Evolutionary conservation across 352 stramenopile genomes (phyloP).

Genomic region (Phytophthora quininea): DNA sequence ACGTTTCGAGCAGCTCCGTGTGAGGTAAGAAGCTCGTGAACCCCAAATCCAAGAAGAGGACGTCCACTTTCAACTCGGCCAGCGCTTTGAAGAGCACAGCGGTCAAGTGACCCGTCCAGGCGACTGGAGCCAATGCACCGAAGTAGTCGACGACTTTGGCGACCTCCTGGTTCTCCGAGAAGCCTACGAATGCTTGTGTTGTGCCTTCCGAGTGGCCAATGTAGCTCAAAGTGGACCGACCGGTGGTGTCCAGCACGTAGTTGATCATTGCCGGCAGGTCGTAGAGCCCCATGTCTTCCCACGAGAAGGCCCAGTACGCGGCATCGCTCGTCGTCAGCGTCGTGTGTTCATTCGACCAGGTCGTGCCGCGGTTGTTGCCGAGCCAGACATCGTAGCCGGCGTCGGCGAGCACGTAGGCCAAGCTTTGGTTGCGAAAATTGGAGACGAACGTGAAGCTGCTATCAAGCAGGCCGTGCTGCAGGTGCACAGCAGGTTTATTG

Average conservation of each 20-base stretch:
- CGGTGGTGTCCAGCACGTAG: conserved; percentile 44
- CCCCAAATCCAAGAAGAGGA: conserved; percentile 40
- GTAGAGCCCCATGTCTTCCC: conserved; percentile 53
- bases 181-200: conserved; percentile 58
- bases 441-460: conserved; percentile 56
- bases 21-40: conserved; percentile 44
- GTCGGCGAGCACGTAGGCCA: conserved; percentile 57
- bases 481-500: conserved; percentile 55
- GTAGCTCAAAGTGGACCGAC: conserved; percentile 51
- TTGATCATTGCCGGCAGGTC: conserved; percentile 60
- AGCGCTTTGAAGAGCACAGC: conserved; percentile 41
- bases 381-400: conserved; percentile 65
- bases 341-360: conserved; percentile 53
- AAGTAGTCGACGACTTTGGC: conserved; percentile 55
- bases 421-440: conserved; percentile 57
- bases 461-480: conserved; percentile 57
- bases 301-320: conserved; percentile 59
- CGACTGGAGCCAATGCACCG: conserved; percentile 49
- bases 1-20: conserved; percentile 22
- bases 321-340: conserved; percentile 37
- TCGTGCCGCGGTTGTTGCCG: conserved; percentile 65
- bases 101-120: conserved; percentile 31
- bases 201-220: conserved; percentile 58
- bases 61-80: conserved; percentile 48
- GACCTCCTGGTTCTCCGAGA: conserved; percentile 56